These are phyloP conservation scores for Leishmania lainsoni DNA, from an alignment of 208 protist species.

Conservation along the genomic window DNA sequence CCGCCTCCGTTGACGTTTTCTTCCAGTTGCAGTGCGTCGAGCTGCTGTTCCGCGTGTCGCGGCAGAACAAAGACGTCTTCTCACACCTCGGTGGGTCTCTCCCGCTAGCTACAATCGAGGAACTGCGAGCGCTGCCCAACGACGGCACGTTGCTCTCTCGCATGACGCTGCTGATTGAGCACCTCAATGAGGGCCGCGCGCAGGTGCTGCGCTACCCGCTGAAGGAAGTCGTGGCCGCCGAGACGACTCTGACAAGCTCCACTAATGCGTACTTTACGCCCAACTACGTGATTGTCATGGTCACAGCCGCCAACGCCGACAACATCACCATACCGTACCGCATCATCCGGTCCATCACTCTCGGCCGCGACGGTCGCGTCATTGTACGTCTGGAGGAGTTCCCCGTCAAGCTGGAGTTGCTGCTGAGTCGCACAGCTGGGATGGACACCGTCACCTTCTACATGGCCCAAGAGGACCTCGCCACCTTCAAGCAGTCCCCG, in stretches of 20 bases:
- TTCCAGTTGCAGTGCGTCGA: constrained; percentile 93
- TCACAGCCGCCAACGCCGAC: constrained; percentile 77
- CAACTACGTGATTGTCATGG: constrained; percentile 81
- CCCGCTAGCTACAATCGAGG: constrained; percentile 37
- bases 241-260: constrained; percentile 58
- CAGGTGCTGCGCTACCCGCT: constrained; percentile 74
- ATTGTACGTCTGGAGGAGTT: constrained; percentile 83
- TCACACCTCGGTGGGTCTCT: constrained; percentile 41
- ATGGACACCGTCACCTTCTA: constrained; percentile 81
- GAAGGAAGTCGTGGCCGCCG: constrained; percentile 63
- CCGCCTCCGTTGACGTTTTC: constrained; percentile 83
- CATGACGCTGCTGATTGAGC: constrained; percentile 76
- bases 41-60: constrained; percentile 85
- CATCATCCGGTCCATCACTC: constrained; percentile 80
- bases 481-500: constrained; percentile 72
- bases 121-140: constrained; percentile 69
- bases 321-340: constrained; percentile 88
- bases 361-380: constrained; percentile 79
- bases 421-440: constrained; percentile 72
- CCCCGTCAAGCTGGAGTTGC: constrained; percentile 78
- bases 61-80: constrained; percentile 69
- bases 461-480: constrained; percentile 59
- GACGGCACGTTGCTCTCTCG: constrained; percentile 65
- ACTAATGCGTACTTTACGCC: constrained; percentile 83
- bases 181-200: constrained; percentile 60